phyloP scores from a whole-genome alignment of 2,329 filamentous ascomycete genomes.

The Macrophomina phaseolina region DNA sequence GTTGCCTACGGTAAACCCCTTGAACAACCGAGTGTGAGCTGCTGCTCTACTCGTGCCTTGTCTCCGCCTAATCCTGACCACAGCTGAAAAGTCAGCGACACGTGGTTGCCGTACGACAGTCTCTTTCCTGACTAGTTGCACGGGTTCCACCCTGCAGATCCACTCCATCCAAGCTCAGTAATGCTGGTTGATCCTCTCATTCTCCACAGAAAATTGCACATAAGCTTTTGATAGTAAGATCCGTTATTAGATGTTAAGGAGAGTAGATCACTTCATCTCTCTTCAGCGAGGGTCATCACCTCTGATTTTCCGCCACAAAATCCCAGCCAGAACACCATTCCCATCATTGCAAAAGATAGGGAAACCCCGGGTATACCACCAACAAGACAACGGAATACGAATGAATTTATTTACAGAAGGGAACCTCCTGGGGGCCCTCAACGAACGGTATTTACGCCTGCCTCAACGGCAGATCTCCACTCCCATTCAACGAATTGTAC shows the following conservation, averaged over 20 bases:
- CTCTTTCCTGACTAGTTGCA: too few species aligned
- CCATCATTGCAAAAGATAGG: not conserved
- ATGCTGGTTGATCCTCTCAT: too few species aligned
- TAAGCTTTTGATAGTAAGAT: not conserved
- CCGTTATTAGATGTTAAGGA: slow-evolving; percentile 14
- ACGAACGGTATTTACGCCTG: not conserved
- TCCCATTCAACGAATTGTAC: slow-evolving; percentile 36
- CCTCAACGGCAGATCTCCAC: slow-evolving; percentile 28
- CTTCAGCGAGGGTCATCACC: not conserved
- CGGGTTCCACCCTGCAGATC: too few species aligned
- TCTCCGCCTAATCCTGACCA: too few species aligned
- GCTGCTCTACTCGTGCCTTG: too few species aligned
- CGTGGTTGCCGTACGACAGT: too few species aligned
- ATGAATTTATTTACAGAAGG: slow-evolving; percentile 1
- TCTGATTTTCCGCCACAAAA: not conserved
- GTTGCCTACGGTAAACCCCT: too few species aligned
- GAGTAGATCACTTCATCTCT: slow-evolving; percentile 5
- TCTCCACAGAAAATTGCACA: too few species aligned
- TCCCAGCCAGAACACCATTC: not conserved
- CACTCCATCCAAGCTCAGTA: too few species aligned
- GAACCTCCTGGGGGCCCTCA: not conserved
- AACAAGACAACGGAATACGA: not conserved
- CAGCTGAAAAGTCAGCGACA: too few species aligned
- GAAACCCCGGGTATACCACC: slow-evolving; percentile 20
- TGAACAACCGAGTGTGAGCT: too few species aligned